Conservation (phyloP, 139 green algal genomes). For the Micractinium sp. region DNA sequence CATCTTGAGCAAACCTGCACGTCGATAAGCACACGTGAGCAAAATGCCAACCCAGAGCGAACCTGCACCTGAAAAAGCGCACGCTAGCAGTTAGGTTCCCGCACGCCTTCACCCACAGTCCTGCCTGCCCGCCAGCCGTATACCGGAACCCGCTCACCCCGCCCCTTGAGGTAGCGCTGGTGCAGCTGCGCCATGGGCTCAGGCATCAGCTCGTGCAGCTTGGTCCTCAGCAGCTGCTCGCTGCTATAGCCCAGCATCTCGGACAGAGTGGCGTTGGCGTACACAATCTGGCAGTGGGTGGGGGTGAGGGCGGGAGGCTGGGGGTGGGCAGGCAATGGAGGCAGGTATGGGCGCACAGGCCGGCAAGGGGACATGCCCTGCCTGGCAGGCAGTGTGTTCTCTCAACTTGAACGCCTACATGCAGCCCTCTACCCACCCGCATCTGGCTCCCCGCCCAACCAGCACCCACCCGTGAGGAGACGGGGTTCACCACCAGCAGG, state of each 20-base stretch:
- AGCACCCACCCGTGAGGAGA: background rate
- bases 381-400: background rate
- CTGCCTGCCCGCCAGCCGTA: background rate
- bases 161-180: conserved; percentile 4
- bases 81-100: background rate
- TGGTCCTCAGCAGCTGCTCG: conserved; percentile 13
- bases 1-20: too few relatives aligned
- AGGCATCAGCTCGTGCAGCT: conserved; percentile 14
- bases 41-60: too few relatives aligned
- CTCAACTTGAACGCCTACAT: background rate
- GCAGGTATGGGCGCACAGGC: background rate
- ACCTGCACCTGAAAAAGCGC: too few relatives aligned
- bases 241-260: conserved; percentile 4
- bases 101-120: background rate
- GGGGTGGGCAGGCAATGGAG: background rate
- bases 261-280: background rate
- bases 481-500: conserved; percentile 5
- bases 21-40: too few relatives aligned
- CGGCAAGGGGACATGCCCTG: background rate
- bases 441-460: background rate
- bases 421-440: background rate
- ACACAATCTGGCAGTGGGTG: background rate
- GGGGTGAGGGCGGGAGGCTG: background rate
- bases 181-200: conserved; percentile 3
- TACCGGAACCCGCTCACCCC: too few relatives aligned